phyloP scores from a whole-genome alignment of 345 rosid genomes.

The Hevea brasiliensis region DNA sequence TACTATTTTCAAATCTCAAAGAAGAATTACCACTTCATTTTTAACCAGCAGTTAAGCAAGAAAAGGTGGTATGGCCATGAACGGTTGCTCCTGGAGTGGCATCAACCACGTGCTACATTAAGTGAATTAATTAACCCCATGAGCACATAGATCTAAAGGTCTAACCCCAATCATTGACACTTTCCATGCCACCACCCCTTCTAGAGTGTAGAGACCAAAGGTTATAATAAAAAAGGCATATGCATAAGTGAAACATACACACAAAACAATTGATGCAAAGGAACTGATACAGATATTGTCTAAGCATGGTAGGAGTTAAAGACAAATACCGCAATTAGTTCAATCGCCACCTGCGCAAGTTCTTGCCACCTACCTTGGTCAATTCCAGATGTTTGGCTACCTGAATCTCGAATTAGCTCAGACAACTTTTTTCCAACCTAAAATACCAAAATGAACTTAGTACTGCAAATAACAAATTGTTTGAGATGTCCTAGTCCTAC shows the following conservation, averaged over 20 bases:
- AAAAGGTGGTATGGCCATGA: too few species aligned
- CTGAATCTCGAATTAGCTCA: constrained; percentile 89
- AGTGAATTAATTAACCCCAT: too few species aligned
- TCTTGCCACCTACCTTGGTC: constrained; percentile 96
- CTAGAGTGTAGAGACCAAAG: too few species aligned
- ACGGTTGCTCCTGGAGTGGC: too few species aligned
- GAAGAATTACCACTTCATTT: too few species aligned
- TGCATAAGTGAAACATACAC: neutral
- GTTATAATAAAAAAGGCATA: neutral
- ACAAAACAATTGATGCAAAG: neutral
- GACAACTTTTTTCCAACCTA: constrained; percentile 97
- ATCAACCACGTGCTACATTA: too few species aligned
- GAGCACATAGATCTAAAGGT: too few species aligned
- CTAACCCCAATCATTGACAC: too few species aligned
- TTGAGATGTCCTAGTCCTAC: neutral
- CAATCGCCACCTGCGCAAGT: constrained; percentile 92
- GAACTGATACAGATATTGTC: neutral
- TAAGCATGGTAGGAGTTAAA: constrained; percentile 5
- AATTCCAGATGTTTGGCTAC: constrained; percentile 71
- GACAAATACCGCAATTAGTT: constrained; percentile 77
- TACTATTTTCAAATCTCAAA: too few species aligned
- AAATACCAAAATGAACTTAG: constrained; percentile 21
- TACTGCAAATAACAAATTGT: constrained; percentile 1
- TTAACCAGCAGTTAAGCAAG: too few species aligned
- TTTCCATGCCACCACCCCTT: too few species aligned